phyloP scores from a whole-genome alignment of 2,329 filamentous ascomycete genomes.

The Dissoconium aciculare region DNA sequence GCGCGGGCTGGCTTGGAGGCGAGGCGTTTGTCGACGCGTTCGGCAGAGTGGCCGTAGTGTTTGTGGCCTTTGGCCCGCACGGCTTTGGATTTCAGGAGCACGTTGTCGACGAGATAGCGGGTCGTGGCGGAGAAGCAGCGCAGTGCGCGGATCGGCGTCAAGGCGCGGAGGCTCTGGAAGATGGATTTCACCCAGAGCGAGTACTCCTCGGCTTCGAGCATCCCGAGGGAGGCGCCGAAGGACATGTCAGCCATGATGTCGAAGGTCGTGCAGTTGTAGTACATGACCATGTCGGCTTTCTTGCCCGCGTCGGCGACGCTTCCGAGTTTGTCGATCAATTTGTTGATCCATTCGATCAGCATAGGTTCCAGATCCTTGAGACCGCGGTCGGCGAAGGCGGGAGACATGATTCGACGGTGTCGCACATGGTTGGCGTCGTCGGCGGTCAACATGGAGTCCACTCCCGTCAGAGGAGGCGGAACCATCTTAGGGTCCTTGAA shows the following conservation, averaged over 20 bases:
- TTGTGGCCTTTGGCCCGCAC: background rate
- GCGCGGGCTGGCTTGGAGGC: conserved; percentile 12
- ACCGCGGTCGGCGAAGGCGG: conserved; percentile 19
- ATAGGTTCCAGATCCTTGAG: conserved; percentile 20
- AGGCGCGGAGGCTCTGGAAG: conserved; percentile 11
- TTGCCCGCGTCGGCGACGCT: conserved; percentile 11
- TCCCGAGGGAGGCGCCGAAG: conserved; percentile 18
- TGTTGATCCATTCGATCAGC: conserved; percentile 16
- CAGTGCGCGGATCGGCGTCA: background rate
- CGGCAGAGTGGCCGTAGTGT: conserved; percentile 1
- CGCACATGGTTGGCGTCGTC: conserved; percentile 17
- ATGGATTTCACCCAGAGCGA: conserved; percentile 18
- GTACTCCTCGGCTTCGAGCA: conserved; percentile 20
- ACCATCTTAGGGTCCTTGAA: conserved; percentile 13
- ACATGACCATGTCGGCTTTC: conserved; percentile 18
- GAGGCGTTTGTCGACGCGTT: conserved; percentile 19
- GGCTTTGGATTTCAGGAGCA: background rate
- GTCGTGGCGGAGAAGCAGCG: background rate
- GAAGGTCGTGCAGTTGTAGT: conserved; percentile 21
- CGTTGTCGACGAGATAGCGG: background rate
- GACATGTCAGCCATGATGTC: conserved; percentile 21
- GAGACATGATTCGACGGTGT: conserved; percentile 15
- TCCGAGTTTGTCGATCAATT: conserved; percentile 14
- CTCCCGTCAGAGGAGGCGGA: conserved; percentile 11
- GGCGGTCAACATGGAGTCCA: conserved; percentile 13